Percentiles rank a stretch among this genome's conserved stretches.
Evolutionary conservation across 306 rosid species (phyloP).

Genomic region (Benincasa hispida): DNA sequence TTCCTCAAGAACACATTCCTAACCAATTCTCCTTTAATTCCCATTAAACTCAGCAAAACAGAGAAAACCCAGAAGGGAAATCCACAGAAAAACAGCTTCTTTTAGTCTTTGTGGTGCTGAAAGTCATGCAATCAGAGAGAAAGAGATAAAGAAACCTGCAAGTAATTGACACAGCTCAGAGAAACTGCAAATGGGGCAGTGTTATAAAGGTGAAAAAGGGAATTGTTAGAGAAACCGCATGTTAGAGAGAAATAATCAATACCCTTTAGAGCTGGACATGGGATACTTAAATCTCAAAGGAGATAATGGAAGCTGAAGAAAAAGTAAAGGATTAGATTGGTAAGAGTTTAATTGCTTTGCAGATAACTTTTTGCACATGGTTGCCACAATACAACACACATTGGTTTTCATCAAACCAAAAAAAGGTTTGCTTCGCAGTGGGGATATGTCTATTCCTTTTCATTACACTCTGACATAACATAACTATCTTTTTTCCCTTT

Average conservation of each 20-base stretch:
- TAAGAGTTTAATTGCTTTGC: slow-evolving; percentile 33
- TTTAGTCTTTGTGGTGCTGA: slow-evolving; percentile 15
- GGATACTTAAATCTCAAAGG: slow-evolving; percentile 22
- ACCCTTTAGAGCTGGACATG: slow-evolving; percentile 55
- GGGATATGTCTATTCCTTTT: slow-evolving; percentile 60
- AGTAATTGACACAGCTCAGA: neutral
- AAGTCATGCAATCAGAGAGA: slow-evolving; percentile 19
- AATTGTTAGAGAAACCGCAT: slow-evolving; percentile 22
- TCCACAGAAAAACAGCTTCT: slow-evolving; percentile 13
- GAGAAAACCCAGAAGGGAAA: slow-evolving; percentile 11
- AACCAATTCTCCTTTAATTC: slow-evolving; percentile 67
- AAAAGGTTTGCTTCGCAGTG: slow-evolving; percentile 54
- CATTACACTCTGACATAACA: slow-evolving; percentile 16
- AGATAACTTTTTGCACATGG: slow-evolving; percentile 69
- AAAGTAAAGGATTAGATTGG: slow-evolving; percentile 32
- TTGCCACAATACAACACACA: slow-evolving; percentile 9
- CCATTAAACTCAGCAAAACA: slow-evolving; percentile 31
- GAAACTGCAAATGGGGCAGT: neutral
- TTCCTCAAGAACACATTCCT: slow-evolving; percentile 66
- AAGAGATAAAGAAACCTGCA: neutral
- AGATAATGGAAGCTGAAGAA: slow-evolving; percentile 36
- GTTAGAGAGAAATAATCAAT: slow-evolving; percentile 19
- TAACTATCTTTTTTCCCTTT: neutral
- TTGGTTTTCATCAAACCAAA: slow-evolving; percentile 10
- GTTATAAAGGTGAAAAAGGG: slow-evolving; percentile 3